phyloP scores from a whole-genome alignment of 2,329 filamentous ascomycete genomes.

The Fusarium bulbicola region DNA sequence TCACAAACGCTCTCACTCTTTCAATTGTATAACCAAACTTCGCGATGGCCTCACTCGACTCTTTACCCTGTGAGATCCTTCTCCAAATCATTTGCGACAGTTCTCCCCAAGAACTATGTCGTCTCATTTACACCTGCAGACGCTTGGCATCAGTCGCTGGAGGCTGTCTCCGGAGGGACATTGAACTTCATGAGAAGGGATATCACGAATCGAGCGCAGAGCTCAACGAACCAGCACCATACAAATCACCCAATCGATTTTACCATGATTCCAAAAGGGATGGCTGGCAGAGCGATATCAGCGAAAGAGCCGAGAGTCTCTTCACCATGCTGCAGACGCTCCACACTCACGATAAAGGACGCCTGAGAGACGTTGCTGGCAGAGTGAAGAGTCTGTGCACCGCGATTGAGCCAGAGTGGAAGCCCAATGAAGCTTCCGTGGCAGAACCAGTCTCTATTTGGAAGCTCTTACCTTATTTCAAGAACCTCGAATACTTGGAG shows the following conservation, averaged over 20 bases:
- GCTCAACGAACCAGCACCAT: background rate
- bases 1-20: rapidly evolving
- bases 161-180: conserved; percentile 9
- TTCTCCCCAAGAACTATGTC: background rate
- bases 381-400: conserved; percentile 23
- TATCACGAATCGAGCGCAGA: conserved; percentile 26
- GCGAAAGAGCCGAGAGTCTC: background rate
- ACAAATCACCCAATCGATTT: background rate
- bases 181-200: conserved; percentile 21
- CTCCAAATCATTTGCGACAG: background rate
- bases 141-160: background rate
- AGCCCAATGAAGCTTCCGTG: rapidly evolving
- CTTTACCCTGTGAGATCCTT: background rate
- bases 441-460: background rate
- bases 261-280: background rate
- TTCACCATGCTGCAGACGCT: background rate
- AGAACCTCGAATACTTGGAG: conserved; percentile 19
- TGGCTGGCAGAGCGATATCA: background rate
- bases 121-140: conserved; percentile 6
- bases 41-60: background rate
- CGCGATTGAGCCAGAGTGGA: background rate
- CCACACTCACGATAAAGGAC: background rate
- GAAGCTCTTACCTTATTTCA: conserved; percentile 21
- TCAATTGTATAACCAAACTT: background rate
- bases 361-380: background rate